These are phyloP conservation scores for Phytophthora cactorum DNA, from an alignment of 352 stramenopile genomes.

Conservation along the genomic window DNA sequence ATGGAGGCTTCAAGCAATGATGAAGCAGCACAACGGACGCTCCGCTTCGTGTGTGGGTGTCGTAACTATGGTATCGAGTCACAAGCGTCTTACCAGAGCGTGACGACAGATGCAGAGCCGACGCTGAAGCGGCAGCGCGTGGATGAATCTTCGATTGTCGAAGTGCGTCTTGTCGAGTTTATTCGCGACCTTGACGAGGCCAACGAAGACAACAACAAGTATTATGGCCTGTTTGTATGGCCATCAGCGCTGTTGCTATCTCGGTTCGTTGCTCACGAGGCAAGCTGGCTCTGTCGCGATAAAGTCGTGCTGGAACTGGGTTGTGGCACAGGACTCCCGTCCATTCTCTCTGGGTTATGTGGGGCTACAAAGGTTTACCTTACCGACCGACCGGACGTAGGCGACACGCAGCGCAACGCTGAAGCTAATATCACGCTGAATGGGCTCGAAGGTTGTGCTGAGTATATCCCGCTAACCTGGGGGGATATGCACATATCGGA, in stretches of 20 bases:
- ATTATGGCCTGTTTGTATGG: slow-evolving; percentile 79
- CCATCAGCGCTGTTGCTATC: slow-evolving; percentile 60
- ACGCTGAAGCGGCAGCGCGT: slow-evolving; percentile 31
- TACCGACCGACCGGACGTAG: slow-evolving; percentile 58
- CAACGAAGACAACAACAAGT: slow-evolving; percentile 48
- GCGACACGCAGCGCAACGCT: slow-evolving; percentile 56
- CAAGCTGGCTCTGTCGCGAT: slow-evolving; percentile 27
- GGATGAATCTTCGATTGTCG: slow-evolving; percentile 19
- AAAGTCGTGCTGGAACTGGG: slow-evolving; percentile 68
- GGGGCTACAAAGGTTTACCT: slow-evolving; percentile 51
- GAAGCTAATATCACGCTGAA: slow-evolving; percentile 64
- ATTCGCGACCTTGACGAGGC: slow-evolving; percentile 52
- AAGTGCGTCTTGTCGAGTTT: slow-evolving; percentile 59
- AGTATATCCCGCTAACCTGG: slow-evolving; percentile 60
- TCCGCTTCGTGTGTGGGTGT: slow-evolving; percentile 25
- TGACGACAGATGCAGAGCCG: not conserved
- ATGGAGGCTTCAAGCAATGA: slow-evolving; percentile 14
- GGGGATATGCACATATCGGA: slow-evolving; percentile 42
- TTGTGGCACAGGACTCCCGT: slow-evolving; percentile 71
- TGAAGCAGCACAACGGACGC: slow-evolving; percentile 20
- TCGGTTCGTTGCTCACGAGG: slow-evolving; percentile 51
- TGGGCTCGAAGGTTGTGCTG: slow-evolving; percentile 30
- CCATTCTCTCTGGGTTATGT: slow-evolving; percentile 59
- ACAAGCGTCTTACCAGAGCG: not conserved
- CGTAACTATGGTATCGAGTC: not conserved